Evolutionary conservation across 345 rosid species (phyloP).

Genomic region (Brassica cretica): DNA sequence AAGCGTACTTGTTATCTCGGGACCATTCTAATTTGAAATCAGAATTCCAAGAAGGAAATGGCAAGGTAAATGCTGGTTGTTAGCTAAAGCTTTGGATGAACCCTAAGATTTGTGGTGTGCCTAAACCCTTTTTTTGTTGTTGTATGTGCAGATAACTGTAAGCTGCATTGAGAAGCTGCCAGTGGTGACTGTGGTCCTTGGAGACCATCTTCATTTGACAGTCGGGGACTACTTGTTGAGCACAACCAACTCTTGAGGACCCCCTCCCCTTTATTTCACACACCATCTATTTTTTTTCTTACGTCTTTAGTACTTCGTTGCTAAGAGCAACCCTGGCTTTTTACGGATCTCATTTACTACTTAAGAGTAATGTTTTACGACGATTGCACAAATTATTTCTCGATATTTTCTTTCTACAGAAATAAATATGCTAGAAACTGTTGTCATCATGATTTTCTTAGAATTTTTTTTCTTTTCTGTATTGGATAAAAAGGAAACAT

Average conservation of each 20-base stretch:
- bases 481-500: background rate
- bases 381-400: background rate
- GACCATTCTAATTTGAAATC: slow-evolving; percentile 65
- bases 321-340: background rate
- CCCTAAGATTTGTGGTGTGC: background rate
- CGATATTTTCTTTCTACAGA: background rate
- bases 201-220: slow-evolving; percentile 60
- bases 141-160: slow-evolving; percentile 51
- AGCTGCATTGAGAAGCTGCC: slow-evolving; percentile 63
- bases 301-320: background rate
- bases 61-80: slow-evolving; percentile 52
- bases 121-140: background rate
- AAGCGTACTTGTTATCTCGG: slow-evolving; percentile 70
- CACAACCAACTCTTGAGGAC: slow-evolving; percentile 9
- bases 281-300: background rate
- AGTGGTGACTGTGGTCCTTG: slow-evolving; percentile 48
- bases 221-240: slow-evolving; percentile 50
- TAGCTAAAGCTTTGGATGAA: background rate
- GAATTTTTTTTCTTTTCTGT: background rate
- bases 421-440: background rate
- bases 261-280: background rate
- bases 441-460: background rate
- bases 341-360: background rate
- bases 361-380: background rate
- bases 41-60: slow-evolving; percentile 72